Base-by-base conservation (phyloP, 1,139 yeast genomes). In the Yamadazyma trypodendri region DNA sequence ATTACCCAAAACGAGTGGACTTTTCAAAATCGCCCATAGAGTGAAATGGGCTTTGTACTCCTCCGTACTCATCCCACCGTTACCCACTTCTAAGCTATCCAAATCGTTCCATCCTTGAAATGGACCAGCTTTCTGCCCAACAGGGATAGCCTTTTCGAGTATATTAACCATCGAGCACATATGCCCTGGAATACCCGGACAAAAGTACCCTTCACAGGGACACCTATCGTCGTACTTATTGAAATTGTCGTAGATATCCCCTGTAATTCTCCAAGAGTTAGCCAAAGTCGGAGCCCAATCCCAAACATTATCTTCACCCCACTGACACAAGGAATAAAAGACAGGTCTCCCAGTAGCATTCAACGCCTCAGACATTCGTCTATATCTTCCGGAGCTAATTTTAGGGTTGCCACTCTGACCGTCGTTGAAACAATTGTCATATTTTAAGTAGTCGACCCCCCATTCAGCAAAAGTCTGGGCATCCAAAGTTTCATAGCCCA, bases 51-150 rank as follows among this genome's bases (percentile, higher is more conserved):
- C 42, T 32, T 35, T 42, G 33, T 55, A 53, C 36, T 55, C 61
- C 9, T 50, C 55, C 20, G 46, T 49, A 13, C 53, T 41, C 48
- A 50, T 47, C 10, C 55, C 56, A 8, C 61, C 61, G 39, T 52
- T 51, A n/a, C 61, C 62, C 20, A 56, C 60, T 39, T 57, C 61
- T 22, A 57, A 44, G 40, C 49, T 51, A 34, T 57, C 62, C 33
- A 57, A 37, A 41, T 57, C 62, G 36, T 51, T 52, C 60, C 60
- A 57, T 3, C 54, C 58, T 9, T 56, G 51, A n/a, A 30, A 18
- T 1, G 52, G 45, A 2, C 48, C 43, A 6, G 51, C 58, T 24
- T 51, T 51, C 41, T 50, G 51, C 9, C 50, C 49, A 16, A 51
- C 38, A 17, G 51, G 48, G 4, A 56, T 46, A 7, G 57, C 60